Evolutionary conservation across 2,329 filamentous ascomycete species (phyloP).

Genomic region (Claviceps arundinis): DNA sequence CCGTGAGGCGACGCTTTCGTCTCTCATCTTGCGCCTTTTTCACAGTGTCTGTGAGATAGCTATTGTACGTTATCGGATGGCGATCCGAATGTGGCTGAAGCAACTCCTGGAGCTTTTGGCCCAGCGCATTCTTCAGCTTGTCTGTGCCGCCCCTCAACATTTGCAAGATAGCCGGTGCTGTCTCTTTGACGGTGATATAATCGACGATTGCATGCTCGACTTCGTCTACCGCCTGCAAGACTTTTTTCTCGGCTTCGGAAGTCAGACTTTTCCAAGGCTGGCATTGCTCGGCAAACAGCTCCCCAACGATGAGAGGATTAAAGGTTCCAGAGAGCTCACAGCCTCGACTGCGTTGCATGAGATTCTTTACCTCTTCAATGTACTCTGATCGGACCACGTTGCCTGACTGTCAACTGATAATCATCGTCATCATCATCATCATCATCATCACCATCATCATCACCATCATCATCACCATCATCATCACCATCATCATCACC

Average conservation of each 20-base stretch:
- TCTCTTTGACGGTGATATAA: constrained; percentile 9
- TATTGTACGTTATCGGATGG: constrained; percentile 42
- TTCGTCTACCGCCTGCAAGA: constrained; percentile 2
- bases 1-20: neutral
- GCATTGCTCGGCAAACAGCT: constrained; percentile 49
- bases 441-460: neutral
- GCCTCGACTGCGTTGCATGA: constrained; percentile 13
- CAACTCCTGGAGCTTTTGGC: constrained; percentile 9
- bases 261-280: constrained; percentile 35
- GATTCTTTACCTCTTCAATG: neutral
- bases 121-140: constrained; percentile 14
- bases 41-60: constrained; percentile 28
- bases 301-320: constrained; percentile 42
- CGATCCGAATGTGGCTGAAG: neutral
- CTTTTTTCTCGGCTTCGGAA: constrained; percentile 14
- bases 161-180: constrained; percentile 6
- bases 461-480: no score
- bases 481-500: constrained; percentile 15
- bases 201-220: constrained; percentile 4
- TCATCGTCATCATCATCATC: constrained; percentile 17
- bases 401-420: no score
- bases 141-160: constrained; percentile 11
- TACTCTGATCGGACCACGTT: no score
- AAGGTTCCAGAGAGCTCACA: constrained; percentile 48
- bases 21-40: constrained; percentile 14